Evolutionary conservation across 1,284 basidiomycete genomes (phyloP), one percentile per base, ranked within the genome.

Genomic region (Apiotrichum akiyoshidainum): DNA sequence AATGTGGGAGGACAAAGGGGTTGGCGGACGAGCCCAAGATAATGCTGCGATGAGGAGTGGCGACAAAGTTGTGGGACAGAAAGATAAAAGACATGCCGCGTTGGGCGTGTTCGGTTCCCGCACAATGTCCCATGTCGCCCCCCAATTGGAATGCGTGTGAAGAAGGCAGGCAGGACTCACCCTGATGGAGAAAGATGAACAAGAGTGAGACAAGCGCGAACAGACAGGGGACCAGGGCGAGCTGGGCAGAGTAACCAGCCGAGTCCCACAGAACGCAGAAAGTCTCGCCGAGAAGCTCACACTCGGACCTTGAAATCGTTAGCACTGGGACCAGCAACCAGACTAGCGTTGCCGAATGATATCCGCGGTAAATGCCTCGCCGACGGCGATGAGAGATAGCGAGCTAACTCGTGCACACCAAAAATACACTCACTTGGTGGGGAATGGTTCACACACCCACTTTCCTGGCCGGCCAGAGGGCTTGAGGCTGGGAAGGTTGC

Each of bases 181-280:
- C 75, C 46, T 74, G 64, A 55, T 77, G 71, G 10, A 77, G 63
- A 60, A 77, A 77, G 65, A 78, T 78, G 63, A 78, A 76, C 3
- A 78, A 60, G 6, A 78, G 58, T 1, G 69, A 70, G 48, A 77
- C 67, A 42, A 78, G 64, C 17, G 68, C 67, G n/a, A 70, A 69
- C 21, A 77, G 57, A 52, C 77, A 76, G 5, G 77, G 77, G 1
- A 77, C 75, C 1, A 78, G 66, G 2, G 75, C 73, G 1, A 75
- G 66, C 59, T 77, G 75, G 9, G 76, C 76, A 0, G 71, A 58
- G 60, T 78, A 78, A 1, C 77, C 77, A 1, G 77, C 68, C 21
- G 70, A 69, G 0, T 67, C 68, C 72, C 72, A 75, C 11, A 71
- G 65, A 6, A 73, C 69, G 59, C 77, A 78, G 58, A 76, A 77